Base-by-base conservation (phyloP, 1,139 yeast species). In the Suhomyces coccinellae region DNA sequence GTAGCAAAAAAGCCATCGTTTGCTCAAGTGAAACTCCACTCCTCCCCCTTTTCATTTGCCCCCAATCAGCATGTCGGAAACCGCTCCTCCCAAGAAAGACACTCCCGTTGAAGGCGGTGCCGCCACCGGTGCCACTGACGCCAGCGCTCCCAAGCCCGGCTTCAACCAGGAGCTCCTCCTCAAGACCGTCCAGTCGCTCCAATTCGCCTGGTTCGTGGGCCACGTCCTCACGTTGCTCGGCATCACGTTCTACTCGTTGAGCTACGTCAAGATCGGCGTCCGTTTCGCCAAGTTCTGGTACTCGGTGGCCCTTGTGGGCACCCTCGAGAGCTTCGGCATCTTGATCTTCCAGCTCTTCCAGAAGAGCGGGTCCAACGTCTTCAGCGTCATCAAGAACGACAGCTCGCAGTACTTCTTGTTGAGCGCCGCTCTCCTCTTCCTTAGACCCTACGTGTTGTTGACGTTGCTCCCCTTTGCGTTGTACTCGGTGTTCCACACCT, bases 251-350 rank as follows among this genome's bases (percentile, higher is more conserved):
- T 87, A 80, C 63, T 55, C 79, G 15, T 62, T 85, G 42, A 74
- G 85, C 22, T 78, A 56, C 47, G 39, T 57, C 44, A 52, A 53
- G 27, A 48, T 59, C 30, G 57, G 57, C 33, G 55, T 50, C 15
- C 30, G 50, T 16, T 41, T 57, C 54, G 57, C 76, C 74, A 52
- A 52, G 58, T 43, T 64, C 46, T 76, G 85, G 73, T 89, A 87
- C 68, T 74, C 79, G 45, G 58, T 79, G 45, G 76, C 87, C 2
- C 82, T 82, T 51, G 41, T 83, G 11, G 87, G 93, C 13, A 83
- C 87, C 6, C 62, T 87, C 40, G 79, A 76, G 54, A 83, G 96
- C 32, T 90, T 88, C 65, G 90, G 89, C 20, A 80, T 91, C 52
- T 86, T 89, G 48, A 66, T 87, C 27, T 83, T 73, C 65, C 93